phyloP scores from a whole-genome alignment of 2,329 filamentous ascomycete genomes.

The Uncinocarpus reesii region DNA sequence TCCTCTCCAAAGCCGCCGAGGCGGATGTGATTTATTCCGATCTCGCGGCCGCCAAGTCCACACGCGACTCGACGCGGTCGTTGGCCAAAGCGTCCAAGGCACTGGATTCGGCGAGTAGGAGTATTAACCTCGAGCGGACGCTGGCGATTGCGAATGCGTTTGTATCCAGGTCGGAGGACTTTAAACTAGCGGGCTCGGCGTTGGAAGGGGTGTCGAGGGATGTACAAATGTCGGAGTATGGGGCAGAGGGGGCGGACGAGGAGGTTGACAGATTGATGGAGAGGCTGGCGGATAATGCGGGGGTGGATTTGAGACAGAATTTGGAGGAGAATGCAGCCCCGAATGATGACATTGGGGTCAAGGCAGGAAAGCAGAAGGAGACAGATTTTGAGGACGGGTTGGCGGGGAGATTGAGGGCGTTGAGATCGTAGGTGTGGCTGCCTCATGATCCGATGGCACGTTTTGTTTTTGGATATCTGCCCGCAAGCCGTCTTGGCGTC shows the following conservation, averaged over 20 bases:
- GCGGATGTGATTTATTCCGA: slow-evolving; percentile 43
- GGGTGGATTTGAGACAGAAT: slow-evolving; percentile 34
- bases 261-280: slow-evolving; percentile 38
- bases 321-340: slow-evolving; percentile 33
- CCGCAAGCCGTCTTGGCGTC: not conserved
- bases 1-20: slow-evolving; percentile 38
- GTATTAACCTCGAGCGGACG: slow-evolving; percentile 38
- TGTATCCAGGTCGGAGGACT: slow-evolving; percentile 33
- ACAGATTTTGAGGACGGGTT: slow-evolving; percentile 35
- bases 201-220: slow-evolving; percentile 35
- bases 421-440: slow-evolving; percentile 25
- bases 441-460: not conserved
- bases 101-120: slow-evolving; percentile 37
- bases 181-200: slow-evolving; percentile 35
- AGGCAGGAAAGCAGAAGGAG: slow-evolving; percentile 31
- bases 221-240: slow-evolving; percentile 37
- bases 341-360: slow-evolving; percentile 31
- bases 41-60: slow-evolving; percentile 40
- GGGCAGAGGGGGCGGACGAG: slow-evolving; percentile 29
- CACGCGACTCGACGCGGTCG: slow-evolving; percentile 38
- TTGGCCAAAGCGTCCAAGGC: slow-evolving; percentile 38
- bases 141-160: slow-evolving; percentile 37
- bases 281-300: slow-evolving; percentile 36
- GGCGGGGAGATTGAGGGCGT: slow-evolving; percentile 32
- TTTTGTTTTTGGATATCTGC: not conserved